phyloP scores from a whole-genome alignment of 805 yeast species.

The Ogataea allantospora region DNA sequence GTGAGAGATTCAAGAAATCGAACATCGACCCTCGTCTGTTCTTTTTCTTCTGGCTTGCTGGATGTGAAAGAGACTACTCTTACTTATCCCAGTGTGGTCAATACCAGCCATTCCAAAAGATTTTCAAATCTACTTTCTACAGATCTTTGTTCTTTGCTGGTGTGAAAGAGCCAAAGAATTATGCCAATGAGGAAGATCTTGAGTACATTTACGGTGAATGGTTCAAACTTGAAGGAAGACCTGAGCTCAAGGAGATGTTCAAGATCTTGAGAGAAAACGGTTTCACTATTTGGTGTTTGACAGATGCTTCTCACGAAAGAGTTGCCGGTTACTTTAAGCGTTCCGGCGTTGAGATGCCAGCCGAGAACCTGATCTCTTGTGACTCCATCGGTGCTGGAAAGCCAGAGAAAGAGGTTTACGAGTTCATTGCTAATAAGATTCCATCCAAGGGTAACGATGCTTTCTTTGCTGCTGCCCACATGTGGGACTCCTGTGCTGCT shows the following conservation, averaged over 20 bases:
- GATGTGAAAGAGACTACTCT: conserved; percentile 80
- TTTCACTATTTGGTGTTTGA: conserved; percentile 25
- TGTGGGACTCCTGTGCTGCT: conserved; percentile 30
- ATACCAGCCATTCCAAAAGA: conserved; percentile 21
- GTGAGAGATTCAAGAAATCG: conserved; percentile 23
- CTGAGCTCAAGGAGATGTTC: conserved; percentile 23
- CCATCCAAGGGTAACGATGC: conserved; percentile 21
- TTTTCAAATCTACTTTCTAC: conserved; percentile 23
- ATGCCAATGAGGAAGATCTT: conserved; percentile 24
- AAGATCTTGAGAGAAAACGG: conserved; percentile 22
- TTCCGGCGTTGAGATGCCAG: conserved; percentile 24
- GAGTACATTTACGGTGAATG: conserved; percentile 19
- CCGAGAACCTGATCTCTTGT: conserved; percentile 24
- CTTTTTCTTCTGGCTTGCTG: conserved; percentile 34
- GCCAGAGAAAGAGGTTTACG: conserved; percentile 25
- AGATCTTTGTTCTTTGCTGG: conserved; percentile 24
- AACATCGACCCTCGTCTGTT: conserved; percentile 24
- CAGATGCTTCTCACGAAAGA: conserved; percentile 25
- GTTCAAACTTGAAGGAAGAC: conserved; percentile 22
- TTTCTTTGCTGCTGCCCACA: conserved; percentile 30
- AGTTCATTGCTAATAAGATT: conserved; percentile 22
- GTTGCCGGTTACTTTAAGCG: conserved; percentile 23
- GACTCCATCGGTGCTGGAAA: conserved; percentile 28
- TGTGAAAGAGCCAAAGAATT: conserved; percentile 19
- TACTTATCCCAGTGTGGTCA: conserved; percentile 21